phyloP scores from a whole-genome alignment of 202 grass and related monocot species.

The Cymbopogon flexuosus region DNA sequence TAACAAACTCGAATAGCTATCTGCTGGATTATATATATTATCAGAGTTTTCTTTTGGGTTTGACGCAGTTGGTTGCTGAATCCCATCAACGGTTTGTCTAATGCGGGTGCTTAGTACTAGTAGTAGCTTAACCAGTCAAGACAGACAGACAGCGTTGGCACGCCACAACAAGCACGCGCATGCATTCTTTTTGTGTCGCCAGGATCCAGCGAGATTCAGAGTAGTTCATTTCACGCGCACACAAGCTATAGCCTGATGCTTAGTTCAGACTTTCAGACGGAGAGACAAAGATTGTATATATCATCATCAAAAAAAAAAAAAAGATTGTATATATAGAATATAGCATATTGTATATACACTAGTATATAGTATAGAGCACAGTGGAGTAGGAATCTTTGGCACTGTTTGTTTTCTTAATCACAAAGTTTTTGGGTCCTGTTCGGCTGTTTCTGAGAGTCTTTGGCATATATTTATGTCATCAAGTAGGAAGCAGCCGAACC shows the following conservation, averaged over 20 bases:
- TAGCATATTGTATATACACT: not conserved
- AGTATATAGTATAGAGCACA: not conserved
- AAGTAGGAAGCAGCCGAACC: conserved; percentile 17
- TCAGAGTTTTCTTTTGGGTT: not conserved
- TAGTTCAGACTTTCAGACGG: not conserved
- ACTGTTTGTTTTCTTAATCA: too few species aligned
- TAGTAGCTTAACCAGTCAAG: conserved; percentile 27
- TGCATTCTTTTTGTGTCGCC: not conserved
- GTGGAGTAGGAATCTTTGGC: conserved; percentile 41
- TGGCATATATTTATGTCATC: conserved; percentile 4
- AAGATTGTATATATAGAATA: not conserved
- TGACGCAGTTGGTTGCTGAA: conserved; percentile 14
- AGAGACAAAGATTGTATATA: not conserved
- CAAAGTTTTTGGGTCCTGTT: not conserved
- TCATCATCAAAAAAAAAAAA: too few species aligned
- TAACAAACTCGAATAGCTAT: not conserved
- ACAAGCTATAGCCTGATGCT: not conserved
- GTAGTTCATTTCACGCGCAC: conserved; percentile 12
- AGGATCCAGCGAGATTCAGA: conserved; percentile 19
- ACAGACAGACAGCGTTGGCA: not conserved
- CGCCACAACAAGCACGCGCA: not conserved
- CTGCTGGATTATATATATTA: conserved; percentile 3
- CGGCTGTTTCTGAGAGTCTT: not conserved
- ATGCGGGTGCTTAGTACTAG: not conserved
- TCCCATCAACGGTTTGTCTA: conserved; percentile 20